A percentile compares a stretch with the other conserved stretches of the same genome.
Evolutionary conservation across 2,329 filamentous ascomycete genomes (phyloP).

Genomic region (Fusarium nodosum): DNA sequence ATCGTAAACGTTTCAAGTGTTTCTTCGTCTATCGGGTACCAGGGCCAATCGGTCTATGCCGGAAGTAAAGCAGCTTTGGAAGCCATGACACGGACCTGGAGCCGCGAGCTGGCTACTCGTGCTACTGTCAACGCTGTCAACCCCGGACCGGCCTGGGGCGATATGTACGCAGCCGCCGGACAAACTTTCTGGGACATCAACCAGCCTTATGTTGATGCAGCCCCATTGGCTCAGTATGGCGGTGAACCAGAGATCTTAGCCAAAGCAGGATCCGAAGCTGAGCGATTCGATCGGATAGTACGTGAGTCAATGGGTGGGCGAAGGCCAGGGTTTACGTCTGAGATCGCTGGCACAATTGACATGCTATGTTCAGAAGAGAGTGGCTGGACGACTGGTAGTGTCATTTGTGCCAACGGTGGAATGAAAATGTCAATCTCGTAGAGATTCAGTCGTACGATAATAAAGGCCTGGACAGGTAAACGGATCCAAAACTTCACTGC

Average conservation of each 20-base stretch:
- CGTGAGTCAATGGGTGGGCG: constrained; percentile 53
- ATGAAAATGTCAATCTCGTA: constrained; percentile 58
- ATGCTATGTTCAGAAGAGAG: constrained; percentile 77
- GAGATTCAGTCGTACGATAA: background rate
- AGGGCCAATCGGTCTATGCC: constrained; percentile 69
- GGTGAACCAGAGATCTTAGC: constrained; percentile 52
- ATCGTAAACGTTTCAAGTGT: constrained; percentile 70
- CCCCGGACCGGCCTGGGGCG: constrained; percentile 67
- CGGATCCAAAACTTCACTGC: background rate
- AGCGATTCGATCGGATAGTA: constrained; percentile 53
- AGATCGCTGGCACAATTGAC: constrained; percentile 77
- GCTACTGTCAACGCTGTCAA: constrained; percentile 70
- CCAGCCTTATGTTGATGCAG: constrained; percentile 56
- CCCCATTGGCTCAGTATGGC: constrained; percentile 54
- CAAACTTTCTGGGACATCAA: constrained; percentile 56
- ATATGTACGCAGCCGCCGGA: constrained; percentile 62
- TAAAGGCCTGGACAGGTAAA: constrained; percentile 2
- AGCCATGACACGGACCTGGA: constrained; percentile 71
- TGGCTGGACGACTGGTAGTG: constrained; percentile 77
- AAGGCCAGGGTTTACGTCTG: constrained; percentile 57
- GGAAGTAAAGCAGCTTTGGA: constrained; percentile 71
- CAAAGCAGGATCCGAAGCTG: constrained; percentile 51
- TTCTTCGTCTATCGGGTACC: constrained; percentile 66
- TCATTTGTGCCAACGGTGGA: constrained; percentile 77
- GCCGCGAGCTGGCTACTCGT: constrained; percentile 66